Base-by-base conservation (phyloP, 768 basidiomycete species). In the Russula earlei region DNA sequence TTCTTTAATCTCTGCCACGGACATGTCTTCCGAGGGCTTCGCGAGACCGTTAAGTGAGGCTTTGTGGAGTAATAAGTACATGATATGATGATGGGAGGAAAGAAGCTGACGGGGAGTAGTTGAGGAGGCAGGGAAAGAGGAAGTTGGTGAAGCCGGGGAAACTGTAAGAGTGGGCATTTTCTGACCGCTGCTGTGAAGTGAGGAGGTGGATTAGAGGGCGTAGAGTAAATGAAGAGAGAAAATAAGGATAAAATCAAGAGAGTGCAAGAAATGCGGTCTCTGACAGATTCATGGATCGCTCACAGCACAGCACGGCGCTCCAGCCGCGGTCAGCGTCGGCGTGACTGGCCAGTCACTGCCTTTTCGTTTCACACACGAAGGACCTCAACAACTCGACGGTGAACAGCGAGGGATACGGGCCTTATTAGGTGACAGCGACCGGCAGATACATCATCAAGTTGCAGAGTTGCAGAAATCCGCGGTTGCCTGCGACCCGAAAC, bases 1-100 rank as follows among this genome's bases (percentile, higher is more conserved):
- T 48, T 74, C 71, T 64, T 77, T 79, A 63, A 80, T 72, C 46
- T 78, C 78, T 41, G 73, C 68, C 52, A 77, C 71, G 15, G 74
- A 66, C 40, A 72, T 63, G 56, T 64, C 64, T 38, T 71, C 68
- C 31, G 55, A 55, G 25, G 63, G 33, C 34, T 50, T 40, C 40
- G 59, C 29, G 36, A 62, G 60, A 33, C 59, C 59, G 65, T 67
- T 56, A 60, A 63, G 62, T 58, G 47, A 47, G 55, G 33, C 59
- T 60, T 45, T 41, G 64, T 56, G 54, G 66, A 27, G 51, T 36
- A 47, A 38, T 49, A 33, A 45, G 51, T 33, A 56, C n/a, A 38
- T 22, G 29, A 50, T 52, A 61, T 49, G 52, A 52, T 49, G 22
- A 64, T 66, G 66, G 58, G 64, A 49, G 43, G 63, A 68, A 65